Evolutionary conservation across 2,329 filamentous ascomycete species (phyloP).

Genomic region (Fusarium devonianum): DNA sequence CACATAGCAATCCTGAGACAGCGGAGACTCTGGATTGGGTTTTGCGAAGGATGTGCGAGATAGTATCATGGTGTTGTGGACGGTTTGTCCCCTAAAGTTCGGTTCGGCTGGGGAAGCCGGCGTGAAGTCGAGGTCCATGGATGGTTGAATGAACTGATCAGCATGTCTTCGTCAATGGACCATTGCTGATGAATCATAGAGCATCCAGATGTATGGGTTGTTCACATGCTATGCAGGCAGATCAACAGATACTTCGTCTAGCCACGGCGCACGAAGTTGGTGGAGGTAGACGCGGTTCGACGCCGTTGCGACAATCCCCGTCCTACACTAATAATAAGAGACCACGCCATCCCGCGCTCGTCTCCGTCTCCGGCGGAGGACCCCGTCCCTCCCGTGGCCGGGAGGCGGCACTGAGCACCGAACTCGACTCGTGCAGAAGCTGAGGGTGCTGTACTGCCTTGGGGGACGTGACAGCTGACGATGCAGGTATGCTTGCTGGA

Average conservation of each 20-base stretch:
- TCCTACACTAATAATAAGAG: conserved; percentile 3
- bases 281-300: too few species aligned
- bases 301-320: conserved; percentile 11
- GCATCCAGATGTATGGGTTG: conserved; percentile 1
- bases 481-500: too few species aligned
- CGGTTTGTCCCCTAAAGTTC: conserved; percentile 19
- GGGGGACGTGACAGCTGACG: too few species aligned
- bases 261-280: too few species aligned
- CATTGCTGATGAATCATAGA: not conserved
- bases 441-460: too few species aligned
- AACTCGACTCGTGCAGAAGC: conserved; percentile 17
- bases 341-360: conserved; percentile 26
- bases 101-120: conserved; percentile 17
- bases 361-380: conserved; percentile 18
- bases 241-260: not conserved
- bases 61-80: conserved; percentile 10
- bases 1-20: too few species aligned
- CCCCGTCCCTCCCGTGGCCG: too few species aligned
- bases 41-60: not conserved
- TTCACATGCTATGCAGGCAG: not conserved
- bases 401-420: conserved; percentile 13
- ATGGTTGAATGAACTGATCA: not conserved
- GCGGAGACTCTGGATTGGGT: too few species aligned
- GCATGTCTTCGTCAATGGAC: not conserved
- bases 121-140: not conserved